Evolutionary conservation across 2,329 filamentous ascomycete genomes (phyloP), one percentile per base, ranked within the genome.

Genomic region (Fusarium circinatum): DNA sequence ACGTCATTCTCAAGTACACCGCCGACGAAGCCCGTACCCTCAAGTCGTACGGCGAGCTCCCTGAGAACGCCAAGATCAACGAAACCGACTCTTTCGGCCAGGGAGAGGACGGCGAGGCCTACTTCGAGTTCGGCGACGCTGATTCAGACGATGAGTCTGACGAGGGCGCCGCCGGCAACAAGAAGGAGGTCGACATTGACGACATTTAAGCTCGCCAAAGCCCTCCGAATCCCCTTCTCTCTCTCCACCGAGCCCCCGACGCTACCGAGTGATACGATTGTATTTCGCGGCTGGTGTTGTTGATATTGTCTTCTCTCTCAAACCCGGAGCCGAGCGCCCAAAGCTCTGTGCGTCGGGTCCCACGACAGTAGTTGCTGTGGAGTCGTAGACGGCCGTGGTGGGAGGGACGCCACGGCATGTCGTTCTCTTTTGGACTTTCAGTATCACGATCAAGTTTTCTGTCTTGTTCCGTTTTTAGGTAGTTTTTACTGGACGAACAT

Each of bases 51-150:
- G 96, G 96, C 84, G 96, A 99, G 86, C 89, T 99, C 70, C 96
- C 96, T 78, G 96, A 98, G 87, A 93, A 91, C 81, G 96, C 96
- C 83, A 98, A 98, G 93, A 99, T 99, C 91, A 99, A 99, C 91
- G 96, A 99, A 90, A 98, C 95, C 75, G 96, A 98, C 85, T 97
- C 94, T 54, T 97, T 93, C 81, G 91, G 94, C 80, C 94, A 95
- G 84, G 94, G 95, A 84, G 95, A 95, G 84, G 93, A 97, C 83
- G 96, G 96, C 84, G 94, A 98, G 81, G 94, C 93, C 86, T 96
- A 96, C 86, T 98, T 99, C 88, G 96, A 98, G 87, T 98, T 98
- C 88, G 96, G 97, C 86, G 95, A 98, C 84, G 96, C 98, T 84
- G 92, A 93, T 80, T 89, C 87, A 57, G 83, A 89, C 28, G 82